A percentile compares a stretch with the other conserved stretches of the same genome.
phyloP scores from a whole-genome alignment of 257 asterid species.

The Fraxinus quadrangulata region DNA sequence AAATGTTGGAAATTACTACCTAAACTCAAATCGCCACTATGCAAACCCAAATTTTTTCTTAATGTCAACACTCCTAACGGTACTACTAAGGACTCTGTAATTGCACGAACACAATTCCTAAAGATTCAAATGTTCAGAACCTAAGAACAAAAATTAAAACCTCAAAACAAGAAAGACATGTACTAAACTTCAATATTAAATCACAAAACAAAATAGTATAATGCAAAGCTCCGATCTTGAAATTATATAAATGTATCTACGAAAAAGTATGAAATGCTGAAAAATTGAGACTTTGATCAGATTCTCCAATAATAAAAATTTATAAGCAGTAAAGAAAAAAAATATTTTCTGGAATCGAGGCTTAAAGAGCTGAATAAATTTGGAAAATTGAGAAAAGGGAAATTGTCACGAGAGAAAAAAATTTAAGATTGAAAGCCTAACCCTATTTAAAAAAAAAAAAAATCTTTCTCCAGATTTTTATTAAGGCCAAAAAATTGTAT shows the following conservation, averaged over 20 bases:
- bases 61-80: neutral
- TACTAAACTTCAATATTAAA: too few relatives aligned
- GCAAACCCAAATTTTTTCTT: neutral
- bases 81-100: neutral
- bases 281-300: conserved; percentile 10
- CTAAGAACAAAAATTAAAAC: neutral
- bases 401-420: neutral
- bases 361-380: neutral
- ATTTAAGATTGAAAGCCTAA: neutral
- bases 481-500: neutral
- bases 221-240: conserved; percentile 8
- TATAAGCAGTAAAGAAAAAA: neutral
- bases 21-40: conserved; percentile 2
- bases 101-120: neutral
- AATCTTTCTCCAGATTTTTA: neutral
- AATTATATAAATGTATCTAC: neutral
- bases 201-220: neutral
- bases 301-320: neutral
- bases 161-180: neutral
- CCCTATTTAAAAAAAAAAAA: neutral
- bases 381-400: neutral
- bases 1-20: conserved; percentile 23
- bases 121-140: neutral
- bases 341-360: neutral
- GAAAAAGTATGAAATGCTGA: neutral